phyloP scores from a whole-genome alignment of 192 early-diverging fungal species.

The Coemansia sp. region DNA sequence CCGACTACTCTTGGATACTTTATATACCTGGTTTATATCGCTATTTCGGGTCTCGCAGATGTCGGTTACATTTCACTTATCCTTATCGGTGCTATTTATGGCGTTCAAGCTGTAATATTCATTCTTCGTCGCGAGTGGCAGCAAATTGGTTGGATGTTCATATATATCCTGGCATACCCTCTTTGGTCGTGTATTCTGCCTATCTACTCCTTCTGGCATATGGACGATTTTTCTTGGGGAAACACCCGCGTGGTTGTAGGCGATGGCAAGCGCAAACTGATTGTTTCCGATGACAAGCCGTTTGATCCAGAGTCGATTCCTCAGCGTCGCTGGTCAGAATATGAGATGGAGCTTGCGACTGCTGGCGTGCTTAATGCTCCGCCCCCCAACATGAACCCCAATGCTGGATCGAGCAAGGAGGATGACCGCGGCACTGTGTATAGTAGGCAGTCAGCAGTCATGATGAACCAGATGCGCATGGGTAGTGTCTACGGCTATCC shows the following conservation, averaged over 20 bases:
- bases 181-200: slow-evolving; percentile 91
- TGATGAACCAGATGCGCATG: slow-evolving; percentile 22
- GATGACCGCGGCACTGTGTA: slow-evolving; percentile 35
- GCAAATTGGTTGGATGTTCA: slow-evolving; percentile 80
- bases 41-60: slow-evolving; percentile 56
- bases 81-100: slow-evolving; percentile 82
- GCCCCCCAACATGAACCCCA: slow-evolving; percentile 49
- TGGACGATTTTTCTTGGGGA: slow-evolving; percentile 99
- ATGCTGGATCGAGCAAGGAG: slow-evolving; percentile 37
- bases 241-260: slow-evolving; percentile 86
- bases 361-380: slow-evolving; percentile 45
- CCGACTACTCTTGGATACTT: slow-evolving; percentile 78
- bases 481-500: slow-evolving; percentile 21
- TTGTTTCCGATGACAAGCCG: slow-evolving; percentile 68
- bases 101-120: slow-evolving; percentile 84
- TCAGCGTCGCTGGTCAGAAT: slow-evolving; percentile 81
- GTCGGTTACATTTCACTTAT: too few relatives aligned
- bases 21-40: slow-evolving; percentile 69
- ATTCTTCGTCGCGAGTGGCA: slow-evolving; percentile 76
- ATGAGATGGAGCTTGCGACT: slow-evolving; percentile 72
- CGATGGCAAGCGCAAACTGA: slow-evolving; percentile 65
- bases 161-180: slow-evolving; percentile 87
- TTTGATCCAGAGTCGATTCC: slow-evolving; percentile 89
- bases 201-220: slow-evolving; percentile 97
- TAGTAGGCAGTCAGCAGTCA: slow-evolving; percentile 25